These are phyloP conservation scores for Anisodus acutangulus DNA, from an alignment of 257 asterid species.

Conservation along the genomic window DNA sequence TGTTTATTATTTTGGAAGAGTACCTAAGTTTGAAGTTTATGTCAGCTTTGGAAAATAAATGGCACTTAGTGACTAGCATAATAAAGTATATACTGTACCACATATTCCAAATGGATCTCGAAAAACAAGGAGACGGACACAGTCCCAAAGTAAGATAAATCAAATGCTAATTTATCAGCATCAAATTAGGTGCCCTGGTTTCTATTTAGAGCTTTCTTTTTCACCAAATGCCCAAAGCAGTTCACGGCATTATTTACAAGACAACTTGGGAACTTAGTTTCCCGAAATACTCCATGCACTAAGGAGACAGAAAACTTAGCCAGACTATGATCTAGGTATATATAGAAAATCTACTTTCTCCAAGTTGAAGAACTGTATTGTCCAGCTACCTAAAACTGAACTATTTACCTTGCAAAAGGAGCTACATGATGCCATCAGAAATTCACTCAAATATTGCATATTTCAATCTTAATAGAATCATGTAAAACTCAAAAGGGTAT, in stretches of 20 bases:
- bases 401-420: not conserved
- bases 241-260: not conserved
- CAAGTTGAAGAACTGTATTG: not conserved
- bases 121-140: not conserved
- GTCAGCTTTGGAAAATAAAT: constrained; percentile 3
- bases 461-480: not conserved
- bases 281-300: not conserved
- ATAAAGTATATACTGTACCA: not conserved
- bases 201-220: not conserved
- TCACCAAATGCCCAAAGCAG: not conserved
- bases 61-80: not conserved
- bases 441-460: not conserved
- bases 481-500: not conserved
- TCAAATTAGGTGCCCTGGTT: not conserved
- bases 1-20: not conserved
- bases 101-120: not conserved
- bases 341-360: not conserved
- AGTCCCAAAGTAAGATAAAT: not conserved
- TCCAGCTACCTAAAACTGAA: not conserved
- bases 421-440: not conserved
- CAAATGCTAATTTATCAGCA: not conserved
- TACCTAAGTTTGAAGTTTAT: not conserved
- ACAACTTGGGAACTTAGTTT: not conserved
- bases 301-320: not conserved
- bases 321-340: not conserved